Conservation (phyloP, 2,329 filamentous ascomycete genomes). For the Septoria linicola region DNA sequence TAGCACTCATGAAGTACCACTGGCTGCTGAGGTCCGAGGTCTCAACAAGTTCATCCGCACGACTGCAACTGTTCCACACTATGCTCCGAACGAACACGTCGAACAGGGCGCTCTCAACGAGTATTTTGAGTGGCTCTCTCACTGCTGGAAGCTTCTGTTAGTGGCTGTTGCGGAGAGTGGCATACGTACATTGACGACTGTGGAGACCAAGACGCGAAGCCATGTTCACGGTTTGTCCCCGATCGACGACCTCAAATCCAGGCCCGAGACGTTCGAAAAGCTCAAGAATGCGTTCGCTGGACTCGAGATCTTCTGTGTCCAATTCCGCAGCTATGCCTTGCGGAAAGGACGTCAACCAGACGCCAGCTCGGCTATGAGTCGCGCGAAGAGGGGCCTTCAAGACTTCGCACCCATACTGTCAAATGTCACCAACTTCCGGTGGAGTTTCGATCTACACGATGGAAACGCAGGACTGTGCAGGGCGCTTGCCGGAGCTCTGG, state of each 20-base stretch:
- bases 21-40: conserved; percentile 23
- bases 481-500: conserved; percentile 10
- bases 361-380: not conserved
- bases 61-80: conserved; percentile 19
- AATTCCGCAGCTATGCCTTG: conserved; percentile 14
- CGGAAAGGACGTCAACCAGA: conserved; percentile 10
- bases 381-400: conserved; percentile 13
- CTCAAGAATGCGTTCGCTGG: conserved; percentile 18
- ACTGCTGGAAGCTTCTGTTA: conserved; percentile 25
- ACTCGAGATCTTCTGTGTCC: conserved; percentile 20
- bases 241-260: conserved; percentile 21
- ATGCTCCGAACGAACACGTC: conserved; percentile 1
- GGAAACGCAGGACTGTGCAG: conserved; percentile 11
- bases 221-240: conserved; percentile 17
- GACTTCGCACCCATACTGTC: conserved; percentile 13
- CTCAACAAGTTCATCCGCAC: conserved; percentile 25
- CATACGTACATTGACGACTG: conserved; percentile 16
- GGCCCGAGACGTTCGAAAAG: conserved; percentile 9
- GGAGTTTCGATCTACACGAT: conserved; percentile 15
- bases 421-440: conserved; percentile 7
- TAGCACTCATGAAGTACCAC: conserved; percentile 12
- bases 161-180: conserved; percentile 24
- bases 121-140: conserved; percentile 22
- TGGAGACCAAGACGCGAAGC: conserved; percentile 18
- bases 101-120: conserved; percentile 1